phyloP scores from a whole-genome alignment of 768 basidiomycete species.

The Holtermanniella nyarrowii region DNA sequence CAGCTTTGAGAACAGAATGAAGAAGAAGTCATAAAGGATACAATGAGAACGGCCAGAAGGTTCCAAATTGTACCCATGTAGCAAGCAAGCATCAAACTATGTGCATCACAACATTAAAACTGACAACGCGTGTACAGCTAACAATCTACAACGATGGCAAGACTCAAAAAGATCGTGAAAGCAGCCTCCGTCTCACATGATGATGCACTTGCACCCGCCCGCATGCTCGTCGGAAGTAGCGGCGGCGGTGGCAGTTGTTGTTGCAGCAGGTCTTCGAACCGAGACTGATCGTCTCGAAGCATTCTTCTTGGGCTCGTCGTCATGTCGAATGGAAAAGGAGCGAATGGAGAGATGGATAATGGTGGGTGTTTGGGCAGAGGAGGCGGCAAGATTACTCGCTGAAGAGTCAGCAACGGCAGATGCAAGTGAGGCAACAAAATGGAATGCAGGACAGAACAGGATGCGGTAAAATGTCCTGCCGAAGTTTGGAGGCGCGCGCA shows the following conservation, averaged over 20 bases:
- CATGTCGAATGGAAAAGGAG: constrained; percentile 30
- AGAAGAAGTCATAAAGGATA: no score
- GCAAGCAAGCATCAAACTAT: not conserved
- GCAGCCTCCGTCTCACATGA: constrained; percentile 21
- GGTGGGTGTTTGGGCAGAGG: constrained; percentile 19
- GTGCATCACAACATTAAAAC: not conserved
- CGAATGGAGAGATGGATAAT: constrained; percentile 36
- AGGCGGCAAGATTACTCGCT: constrained; percentile 31
- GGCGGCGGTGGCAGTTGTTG: constrained; percentile 7
- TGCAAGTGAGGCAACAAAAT: no score
- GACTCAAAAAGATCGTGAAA: no score
- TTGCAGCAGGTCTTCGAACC: constrained; percentile 4
- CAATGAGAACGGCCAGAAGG: no score
- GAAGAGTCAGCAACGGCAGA: no score
- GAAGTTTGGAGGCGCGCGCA: no score
- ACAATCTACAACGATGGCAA: no score
- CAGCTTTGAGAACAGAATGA: constrained; percentile 29
- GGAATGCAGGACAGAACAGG: no score
- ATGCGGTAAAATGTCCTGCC: no score
- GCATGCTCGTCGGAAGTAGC: constrained; percentile 14
- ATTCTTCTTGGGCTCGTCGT: constrained; percentile 28
- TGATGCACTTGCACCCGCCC: constrained; percentile 36
- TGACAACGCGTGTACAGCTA: no score
- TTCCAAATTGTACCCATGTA: no score
- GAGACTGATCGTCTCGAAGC: constrained; percentile 4